A percentile compares a stretch with the other conserved stretches of the same genome.
Conservation (phyloP, 2,329 filamentous ascomycete species). For the Neonectria sp. region DNA sequence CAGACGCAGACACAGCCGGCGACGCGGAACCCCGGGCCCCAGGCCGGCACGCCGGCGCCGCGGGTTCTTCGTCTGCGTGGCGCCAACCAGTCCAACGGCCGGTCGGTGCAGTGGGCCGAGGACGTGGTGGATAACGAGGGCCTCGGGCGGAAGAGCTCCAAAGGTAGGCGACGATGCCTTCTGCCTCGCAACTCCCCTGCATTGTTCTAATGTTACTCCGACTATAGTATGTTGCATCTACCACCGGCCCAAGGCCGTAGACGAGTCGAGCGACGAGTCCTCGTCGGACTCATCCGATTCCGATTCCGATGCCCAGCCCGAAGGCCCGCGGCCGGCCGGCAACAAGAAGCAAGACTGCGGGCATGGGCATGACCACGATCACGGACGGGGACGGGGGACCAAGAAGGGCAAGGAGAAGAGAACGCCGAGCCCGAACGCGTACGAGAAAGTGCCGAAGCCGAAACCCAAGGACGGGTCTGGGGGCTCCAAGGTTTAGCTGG, state of each 20-base stretch:
- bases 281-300: slow-evolving; percentile 72
- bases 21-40: slow-evolving; percentile 47
- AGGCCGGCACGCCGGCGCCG: slow-evolving; percentile 50
- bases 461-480: slow-evolving; percentile 53
- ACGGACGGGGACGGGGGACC: slow-evolving; percentile 50
- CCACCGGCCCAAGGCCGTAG: slow-evolving; percentile 85
- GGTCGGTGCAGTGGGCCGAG: slow-evolving; percentile 91
- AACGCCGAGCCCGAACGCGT: slow-evolving; percentile 82
- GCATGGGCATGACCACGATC: slow-evolving; percentile 51
- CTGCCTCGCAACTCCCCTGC: neutral
- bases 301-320: slow-evolving; percentile 61
- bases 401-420: slow-evolving; percentile 57
- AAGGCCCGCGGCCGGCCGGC: slow-evolving; percentile 43
- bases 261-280: slow-evolving; percentile 84
- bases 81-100: slow-evolving; percentile 60
- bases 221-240: slow-evolving; percentile 96
- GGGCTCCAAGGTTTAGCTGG: slow-evolving; percentile 42
- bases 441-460: slow-evolving; percentile 78
- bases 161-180: slow-evolving; percentile 72
- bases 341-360: slow-evolving; percentile 61
- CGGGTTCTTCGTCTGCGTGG: slow-evolving; percentile 68
- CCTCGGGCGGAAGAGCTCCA: slow-evolving; percentile 92
- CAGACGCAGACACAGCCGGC: slow-evolving; percentile 53
- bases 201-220: slow-evolving; percentile 6
- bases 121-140: slow-evolving; percentile 97